Conservation (phyloP, 257 asterid species). For the Ilex asprella region DNA sequence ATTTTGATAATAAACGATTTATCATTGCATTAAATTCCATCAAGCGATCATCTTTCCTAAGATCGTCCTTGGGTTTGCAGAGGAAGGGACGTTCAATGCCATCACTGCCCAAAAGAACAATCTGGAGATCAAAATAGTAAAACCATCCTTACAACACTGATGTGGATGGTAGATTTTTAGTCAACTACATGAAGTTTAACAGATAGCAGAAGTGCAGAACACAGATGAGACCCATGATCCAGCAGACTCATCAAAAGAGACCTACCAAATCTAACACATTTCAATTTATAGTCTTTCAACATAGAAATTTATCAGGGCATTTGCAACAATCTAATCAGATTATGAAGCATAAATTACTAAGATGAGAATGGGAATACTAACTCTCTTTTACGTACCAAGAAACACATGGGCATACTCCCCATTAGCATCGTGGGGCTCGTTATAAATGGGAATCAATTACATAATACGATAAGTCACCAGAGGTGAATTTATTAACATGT, state of each 20-base stretch:
- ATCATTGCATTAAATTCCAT: constrained; percentile 98
- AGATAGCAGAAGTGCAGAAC: no score
- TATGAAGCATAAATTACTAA: no score
- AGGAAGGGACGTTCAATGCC: constrained; percentile 83
- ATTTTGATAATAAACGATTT: constrained; percentile 75
- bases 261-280: neutral
- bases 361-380: no score
- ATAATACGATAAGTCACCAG: no score
- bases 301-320: neutral
- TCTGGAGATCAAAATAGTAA: constrained; percentile 30
- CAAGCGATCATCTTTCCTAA: constrained; percentile 97
- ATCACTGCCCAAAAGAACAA: constrained; percentile 90
- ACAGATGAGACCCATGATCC: no score
- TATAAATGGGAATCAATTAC: no score
- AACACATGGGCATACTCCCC: no score
- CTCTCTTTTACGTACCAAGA: no score
- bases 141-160: neutral
- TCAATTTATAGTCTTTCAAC: neutral
- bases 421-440: no score
- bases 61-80: constrained; percentile 97
- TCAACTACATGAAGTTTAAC: no score
- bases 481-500: no score
- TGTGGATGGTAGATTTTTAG: neutral
- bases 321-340: neutral
- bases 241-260: no score